Conservation (phyloP, 169 alveolate species). For the Sarcocystis neurona region DNA sequence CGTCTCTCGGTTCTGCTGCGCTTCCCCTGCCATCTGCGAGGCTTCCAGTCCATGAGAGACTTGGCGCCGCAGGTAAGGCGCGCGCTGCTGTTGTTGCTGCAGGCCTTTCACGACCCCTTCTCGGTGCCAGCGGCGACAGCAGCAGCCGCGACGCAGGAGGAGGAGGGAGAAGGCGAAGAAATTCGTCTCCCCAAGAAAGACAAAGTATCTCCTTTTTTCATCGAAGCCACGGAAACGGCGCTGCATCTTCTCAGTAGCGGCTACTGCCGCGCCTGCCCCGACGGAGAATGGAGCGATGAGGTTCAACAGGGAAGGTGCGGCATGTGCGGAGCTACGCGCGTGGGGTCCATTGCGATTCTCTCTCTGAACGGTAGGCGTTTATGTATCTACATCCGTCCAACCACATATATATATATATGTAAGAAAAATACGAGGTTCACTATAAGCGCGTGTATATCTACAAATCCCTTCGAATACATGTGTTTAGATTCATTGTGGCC, state of each 20-base stretch:
- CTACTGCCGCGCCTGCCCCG: conserved; percentile 3
- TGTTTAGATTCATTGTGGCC: too few relatives aligned
- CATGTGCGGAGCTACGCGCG: not conserved
- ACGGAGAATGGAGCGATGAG: not conserved
- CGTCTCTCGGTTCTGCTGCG: not conserved
- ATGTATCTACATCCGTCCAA: not conserved
- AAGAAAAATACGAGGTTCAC: not conserved
- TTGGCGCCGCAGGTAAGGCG: conserved; percentile 26
- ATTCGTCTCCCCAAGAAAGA: too few relatives aligned
- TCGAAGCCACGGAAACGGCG: not conserved
- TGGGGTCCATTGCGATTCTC: not conserved
- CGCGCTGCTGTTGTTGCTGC: not conserved
- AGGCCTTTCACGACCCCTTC: not conserved
- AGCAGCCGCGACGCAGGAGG: not conserved
- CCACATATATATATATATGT: not conserved
- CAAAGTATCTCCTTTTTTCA: too few relatives aligned
- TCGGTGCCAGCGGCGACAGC: too few relatives aligned
- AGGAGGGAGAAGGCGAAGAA: not conserved
- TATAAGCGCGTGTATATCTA: too few relatives aligned
- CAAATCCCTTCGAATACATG: too few relatives aligned
- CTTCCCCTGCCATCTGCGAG: not conserved
- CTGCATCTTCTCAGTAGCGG: not conserved
- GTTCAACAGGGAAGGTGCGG: conserved; percentile 17
- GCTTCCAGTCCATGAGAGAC: not conserved
- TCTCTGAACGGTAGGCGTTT: not conserved